A percentile compares a stretch with the other conserved stretches of the same genome.
Conservation (phyloP, 1,284 basidiomycete species). For the Cryptococcus sp. region DNA sequence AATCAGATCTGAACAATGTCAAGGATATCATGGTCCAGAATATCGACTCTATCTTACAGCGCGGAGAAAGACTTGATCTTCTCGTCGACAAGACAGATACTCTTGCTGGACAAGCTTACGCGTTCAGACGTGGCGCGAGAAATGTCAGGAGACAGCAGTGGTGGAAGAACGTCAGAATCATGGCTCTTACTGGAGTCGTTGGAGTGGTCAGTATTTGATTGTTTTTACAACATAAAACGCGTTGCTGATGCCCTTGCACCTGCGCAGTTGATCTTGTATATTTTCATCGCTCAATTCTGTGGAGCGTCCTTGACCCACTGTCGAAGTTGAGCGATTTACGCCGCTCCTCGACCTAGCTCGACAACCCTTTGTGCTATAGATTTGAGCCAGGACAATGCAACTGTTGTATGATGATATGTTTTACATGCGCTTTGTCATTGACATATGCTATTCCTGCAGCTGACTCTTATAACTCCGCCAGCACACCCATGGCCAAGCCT, state of each 20-base stretch:
- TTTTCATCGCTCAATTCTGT: slow-evolving; percentile 82
- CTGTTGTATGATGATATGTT: no score
- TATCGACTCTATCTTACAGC: slow-evolving; percentile 82
- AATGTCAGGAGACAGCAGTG: slow-evolving; percentile 89
- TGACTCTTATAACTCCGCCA: slow-evolving; percentile 69
- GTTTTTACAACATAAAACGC: neutral
- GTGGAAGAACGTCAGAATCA: slow-evolving; percentile 86
- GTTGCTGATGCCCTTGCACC: slow-evolving; percentile 18
- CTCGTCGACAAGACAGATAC: slow-evolving; percentile 97
- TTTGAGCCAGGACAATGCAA: no score
- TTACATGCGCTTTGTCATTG: neutral
- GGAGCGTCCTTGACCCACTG: slow-evolving; percentile 59
- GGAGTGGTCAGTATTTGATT: slow-evolving; percentile 63
- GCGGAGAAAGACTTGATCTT: slow-evolving; percentile 94
- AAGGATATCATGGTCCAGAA: slow-evolving; percentile 98
- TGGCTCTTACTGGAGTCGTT: slow-evolving; percentile 71
- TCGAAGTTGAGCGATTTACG: slow-evolving; percentile 13
- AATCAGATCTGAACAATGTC: slow-evolving; percentile 85
- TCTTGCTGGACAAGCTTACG: slow-evolving; percentile 93
- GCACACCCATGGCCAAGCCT: slow-evolving; percentile 85
- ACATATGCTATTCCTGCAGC: neutral
- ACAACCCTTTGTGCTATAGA: no score
- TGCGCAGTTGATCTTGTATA: slow-evolving; percentile 68
- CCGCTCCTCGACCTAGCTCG: no score
- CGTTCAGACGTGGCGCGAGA: slow-evolving; percentile 87